Evolutionary conservation across 2,329 filamentous ascomycete genomes (phyloP).

Genomic region (Rutstroemia sp.): DNA sequence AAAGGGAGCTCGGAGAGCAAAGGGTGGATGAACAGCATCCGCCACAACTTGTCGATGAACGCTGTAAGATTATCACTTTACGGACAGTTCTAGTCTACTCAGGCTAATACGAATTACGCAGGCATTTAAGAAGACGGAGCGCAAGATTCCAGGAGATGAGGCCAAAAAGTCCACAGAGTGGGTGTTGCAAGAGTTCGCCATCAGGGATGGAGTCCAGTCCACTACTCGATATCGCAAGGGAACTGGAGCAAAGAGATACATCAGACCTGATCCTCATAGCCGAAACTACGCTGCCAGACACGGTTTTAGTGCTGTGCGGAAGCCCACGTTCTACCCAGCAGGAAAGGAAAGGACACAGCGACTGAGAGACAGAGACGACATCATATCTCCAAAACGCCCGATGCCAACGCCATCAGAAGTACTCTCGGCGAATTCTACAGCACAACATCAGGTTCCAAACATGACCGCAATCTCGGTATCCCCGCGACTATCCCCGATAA

Average conservation of each 20-base stretch:
- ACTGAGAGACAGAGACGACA: conserved; percentile 13
- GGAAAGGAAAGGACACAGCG: conserved; percentile 19
- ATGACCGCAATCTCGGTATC: not conserved
- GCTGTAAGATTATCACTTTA: conserved; percentile 49
- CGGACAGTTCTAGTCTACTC: conserved; percentile 16
- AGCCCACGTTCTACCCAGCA: not conserved
- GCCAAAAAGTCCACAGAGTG: conserved; percentile 66
- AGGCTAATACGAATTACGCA: conserved; percentile 22
- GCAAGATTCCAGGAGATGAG: conserved; percentile 37
- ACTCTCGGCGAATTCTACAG: not conserved
- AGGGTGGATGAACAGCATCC: conserved; percentile 93
- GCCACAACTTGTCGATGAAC: conserved; percentile 96
- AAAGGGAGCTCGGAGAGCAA: conserved; percentile 57
- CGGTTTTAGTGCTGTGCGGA: not conserved
- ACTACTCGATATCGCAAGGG: conserved; percentile 72
- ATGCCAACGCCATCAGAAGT: not conserved
- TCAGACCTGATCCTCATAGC: conserved; percentile 6
- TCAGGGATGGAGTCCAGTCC: conserved; percentile 67
- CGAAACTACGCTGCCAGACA: not conserved
- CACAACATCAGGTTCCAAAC: not conserved
- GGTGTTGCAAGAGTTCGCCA: conserved; percentile 65
- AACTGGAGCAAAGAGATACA: conserved; percentile 33
- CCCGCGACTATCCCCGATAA: conserved; percentile 17
- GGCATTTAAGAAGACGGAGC: conserved; percentile 48
- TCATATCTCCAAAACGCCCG: conserved; percentile 4